Evolutionary conservation across 345 rosid species (phyloP), one percentile per base, ranked within the genome.

Genomic region (Eucalyptus leucophloia): DNA sequence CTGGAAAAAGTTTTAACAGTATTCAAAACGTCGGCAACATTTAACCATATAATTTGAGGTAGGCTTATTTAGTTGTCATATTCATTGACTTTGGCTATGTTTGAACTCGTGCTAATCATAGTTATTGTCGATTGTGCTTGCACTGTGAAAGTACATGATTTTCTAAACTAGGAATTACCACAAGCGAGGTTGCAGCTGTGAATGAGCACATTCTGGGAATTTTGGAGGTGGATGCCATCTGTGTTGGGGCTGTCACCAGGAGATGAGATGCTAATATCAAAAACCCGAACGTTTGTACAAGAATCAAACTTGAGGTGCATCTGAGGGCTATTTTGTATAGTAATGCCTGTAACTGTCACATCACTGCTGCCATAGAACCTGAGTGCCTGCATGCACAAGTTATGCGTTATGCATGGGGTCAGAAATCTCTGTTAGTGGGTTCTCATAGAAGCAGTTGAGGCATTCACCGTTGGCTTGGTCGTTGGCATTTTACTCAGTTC

Each of bases 161-260:
- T 53, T 86, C 34, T 49, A 28, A 47, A 42, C n/a, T 19, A 80
- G 88, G 62, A 88, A 89, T 92, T 96, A 96, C 98, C 99, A 77
- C 99, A 96, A 82, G 98, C 94, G 80, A 97, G 94, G 69, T 91
- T 91, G n/a, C 92, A 87, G 90, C 95, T 90, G 88, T 92, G 92
- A 86, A 97, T 96, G 89, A 92, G 92, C 42, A 96, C 98, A 88
- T 96, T 90, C 87, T 91, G 92, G 87, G 98, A 94, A 92, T 97
- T 96, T 90, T 96, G 96, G 80, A 96, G 92, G 94, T 97, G 98
- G 89, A 96, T 96, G 47, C 99, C 99, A 44, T 96, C 96, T 3
- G 99, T 96, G 92, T 96, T 93, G 26, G 98, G 99, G 87, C 98
- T 96, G 90, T 93, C 89, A n/a, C 96, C 94, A 2, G 99, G 99